A percentile compares a stretch with the other conserved stretches of the same genome.
phyloP scores from a whole-genome alignment of 176 grass and related monocot species.

The Puya raimondii region DNA sequence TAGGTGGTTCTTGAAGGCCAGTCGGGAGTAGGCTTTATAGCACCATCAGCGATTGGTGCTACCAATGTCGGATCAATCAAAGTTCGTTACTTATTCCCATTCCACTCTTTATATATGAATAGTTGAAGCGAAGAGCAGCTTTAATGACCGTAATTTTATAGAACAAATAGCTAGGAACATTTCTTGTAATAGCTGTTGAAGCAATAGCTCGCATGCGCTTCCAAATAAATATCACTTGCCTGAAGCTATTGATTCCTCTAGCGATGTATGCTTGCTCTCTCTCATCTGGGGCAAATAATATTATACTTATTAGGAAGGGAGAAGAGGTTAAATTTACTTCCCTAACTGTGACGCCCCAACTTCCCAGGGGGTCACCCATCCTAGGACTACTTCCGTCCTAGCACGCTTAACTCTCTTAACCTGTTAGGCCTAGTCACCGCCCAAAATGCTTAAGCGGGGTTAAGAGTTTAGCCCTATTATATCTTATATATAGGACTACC shows the following conservation, averaged over 20 bases:
- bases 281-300: neutral
- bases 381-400: too few species aligned
- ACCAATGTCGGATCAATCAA: conserved; percentile 82
- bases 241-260: neutral
- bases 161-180: too few species aligned
- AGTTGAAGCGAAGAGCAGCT: neutral
- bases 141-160: too few species aligned
- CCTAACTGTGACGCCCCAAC: too few species aligned
- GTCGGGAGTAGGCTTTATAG: conserved; percentile 72
- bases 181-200: too few species aligned
- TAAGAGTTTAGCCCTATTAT: too few species aligned
- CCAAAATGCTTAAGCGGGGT: too few species aligned
- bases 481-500: too few species aligned
- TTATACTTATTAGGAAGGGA: conserved; percentile 35
- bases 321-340: conserved; percentile 21
- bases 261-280: neutral
- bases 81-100: conserved; percentile 20
- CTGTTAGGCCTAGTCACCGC: too few species aligned
- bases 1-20: conserved; percentile 74
- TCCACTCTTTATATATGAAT: neutral
- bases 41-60: conserved; percentile 65
- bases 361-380: too few species aligned
- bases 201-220: too few species aligned
- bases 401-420: too few species aligned
- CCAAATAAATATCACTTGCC: neutral